phyloP scores from a whole-genome alignment of 2,329 filamentous ascomycete genomes.

The Phialophora chinensis region DNA sequence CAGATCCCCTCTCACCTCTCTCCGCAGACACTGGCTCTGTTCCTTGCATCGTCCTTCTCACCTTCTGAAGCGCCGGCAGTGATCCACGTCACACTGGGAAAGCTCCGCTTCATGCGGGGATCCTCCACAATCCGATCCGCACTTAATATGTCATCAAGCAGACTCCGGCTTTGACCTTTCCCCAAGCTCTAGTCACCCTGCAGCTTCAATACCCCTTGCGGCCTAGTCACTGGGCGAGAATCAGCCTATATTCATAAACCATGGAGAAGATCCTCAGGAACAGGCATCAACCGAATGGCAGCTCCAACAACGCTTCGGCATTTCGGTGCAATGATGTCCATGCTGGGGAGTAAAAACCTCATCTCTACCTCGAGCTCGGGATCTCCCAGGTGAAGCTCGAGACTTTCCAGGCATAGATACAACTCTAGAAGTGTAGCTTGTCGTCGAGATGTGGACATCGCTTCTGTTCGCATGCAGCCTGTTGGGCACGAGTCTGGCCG shows the following conservation, averaged over 20 bases:
- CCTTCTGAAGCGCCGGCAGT: not conserved
- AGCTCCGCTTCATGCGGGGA: constrained; percentile 1
- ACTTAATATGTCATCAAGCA: not conserved
- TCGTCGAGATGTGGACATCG: constrained; percentile 5
- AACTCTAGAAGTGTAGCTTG: not conserved
- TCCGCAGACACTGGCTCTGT: not conserved
- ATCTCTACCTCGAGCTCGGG: not conserved
- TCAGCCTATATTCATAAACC: constrained; percentile 16
- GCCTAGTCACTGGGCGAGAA: not conserved
- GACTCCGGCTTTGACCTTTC: not conserved
- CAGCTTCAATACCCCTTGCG: constrained; percentile 6
- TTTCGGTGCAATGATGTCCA: constrained; percentile 11
- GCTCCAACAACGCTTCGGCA: not conserved
- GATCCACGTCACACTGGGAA: constrained; percentile 1
- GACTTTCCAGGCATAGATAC: not conserved
- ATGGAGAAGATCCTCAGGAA: not conserved
- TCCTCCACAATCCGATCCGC: constrained; percentile 9
- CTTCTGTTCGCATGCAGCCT: constrained; percentile 1
- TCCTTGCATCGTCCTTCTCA: constrained; percentile 14
- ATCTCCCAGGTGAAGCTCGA: not conserved
- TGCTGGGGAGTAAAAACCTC: constrained; percentile 1
- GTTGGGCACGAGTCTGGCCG: not conserved
- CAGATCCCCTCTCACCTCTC: not conserved
- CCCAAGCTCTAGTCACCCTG: not conserved
- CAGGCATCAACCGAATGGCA: not conserved